These are phyloP conservation scores for Geotrichum carabidarum DNA, from an alignment of 1,139 yeast genomes.

Conservation along the genomic window DNA sequence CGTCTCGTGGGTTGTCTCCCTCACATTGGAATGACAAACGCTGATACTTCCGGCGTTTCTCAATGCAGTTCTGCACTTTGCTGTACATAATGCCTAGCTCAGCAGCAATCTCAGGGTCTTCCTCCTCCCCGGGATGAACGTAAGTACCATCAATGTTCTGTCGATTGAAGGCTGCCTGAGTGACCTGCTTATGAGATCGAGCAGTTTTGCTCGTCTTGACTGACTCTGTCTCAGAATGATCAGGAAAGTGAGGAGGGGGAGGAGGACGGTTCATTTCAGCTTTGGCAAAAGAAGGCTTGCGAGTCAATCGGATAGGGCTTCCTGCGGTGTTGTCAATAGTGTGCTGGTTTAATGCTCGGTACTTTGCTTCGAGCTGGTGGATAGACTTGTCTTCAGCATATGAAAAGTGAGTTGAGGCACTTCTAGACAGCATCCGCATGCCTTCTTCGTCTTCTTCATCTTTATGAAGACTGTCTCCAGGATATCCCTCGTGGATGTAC, in stretches of 20 bases:
- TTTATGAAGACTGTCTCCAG: slow-evolving; percentile 3
- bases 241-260: slow-evolving; percentile 24
- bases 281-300: slow-evolving; percentile 15
- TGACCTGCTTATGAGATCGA: slow-evolving; percentile 4
- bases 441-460: slow-evolving; percentile 19
- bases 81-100: slow-evolving; percentile 67
- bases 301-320: background rate
- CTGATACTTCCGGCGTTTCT: slow-evolving; percentile 73
- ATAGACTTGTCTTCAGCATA: slow-evolving; percentile 62
- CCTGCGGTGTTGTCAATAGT: background rate
- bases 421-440: slow-evolving; percentile 18
- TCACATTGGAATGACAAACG: slow-evolving; percentile 65
- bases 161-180: slow-evolving; percentile 23
- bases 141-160: slow-evolving; percentile 30
- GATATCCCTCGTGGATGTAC: slow-evolving; percentile 1
- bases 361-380: slow-evolving; percentile 66
- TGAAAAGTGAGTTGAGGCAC: slow-evolving; percentile 43
- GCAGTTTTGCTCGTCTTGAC: slow-evolving; percentile 5
- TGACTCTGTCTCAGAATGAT: slow-evolving; percentile 12
- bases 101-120: slow-evolving; percentile 59
- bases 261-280: slow-evolving; percentile 30
- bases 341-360: slow-evolving; percentile 47
- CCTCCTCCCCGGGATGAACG: slow-evolving; percentile 35
- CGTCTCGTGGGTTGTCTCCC: slow-evolving; percentile 77
- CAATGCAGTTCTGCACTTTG: slow-evolving; percentile 67